Evolutionary conservation across 2,329 filamentous ascomycete genomes (phyloP).

Genomic region (Karstenula rhodostoma): DNA sequence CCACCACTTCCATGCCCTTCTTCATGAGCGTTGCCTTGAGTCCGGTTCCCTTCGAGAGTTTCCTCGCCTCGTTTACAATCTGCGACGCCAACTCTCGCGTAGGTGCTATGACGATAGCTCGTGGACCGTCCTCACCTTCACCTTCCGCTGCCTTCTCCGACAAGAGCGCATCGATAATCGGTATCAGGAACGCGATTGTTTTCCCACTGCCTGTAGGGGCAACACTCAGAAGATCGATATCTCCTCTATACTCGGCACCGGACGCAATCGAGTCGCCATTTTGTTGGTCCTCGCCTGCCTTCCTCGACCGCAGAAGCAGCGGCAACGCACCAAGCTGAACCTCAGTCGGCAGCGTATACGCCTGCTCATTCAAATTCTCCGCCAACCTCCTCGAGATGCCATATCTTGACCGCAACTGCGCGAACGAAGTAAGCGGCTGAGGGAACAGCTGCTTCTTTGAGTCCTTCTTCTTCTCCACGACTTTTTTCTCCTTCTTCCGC

Average conservation of each 20-base stretch:
- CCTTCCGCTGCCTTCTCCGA: slow-evolving; percentile 32
- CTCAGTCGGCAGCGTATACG: slow-evolving; percentile 88
- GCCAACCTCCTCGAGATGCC: slow-evolving; percentile 76
- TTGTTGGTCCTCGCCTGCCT: slow-evolving; percentile 7
- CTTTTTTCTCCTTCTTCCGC: slow-evolving; percentile 49
- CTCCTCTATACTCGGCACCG: slow-evolving; percentile 37
- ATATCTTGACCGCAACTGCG: slow-evolving; percentile 74
- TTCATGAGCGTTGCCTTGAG: slow-evolving; percentile 82
- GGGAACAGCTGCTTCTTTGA: slow-evolving; percentile 73
- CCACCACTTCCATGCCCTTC: slow-evolving; percentile 77
- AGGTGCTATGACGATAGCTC: slow-evolving; percentile 58
- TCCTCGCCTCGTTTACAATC: slow-evolving; percentile 76
- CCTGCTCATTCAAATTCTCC: slow-evolving; percentile 83
- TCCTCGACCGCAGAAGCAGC: slow-evolving; percentile 68
- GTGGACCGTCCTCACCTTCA: slow-evolving; percentile 33
- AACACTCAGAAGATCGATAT: slow-evolving; percentile 82
- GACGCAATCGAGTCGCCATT: slow-evolving; percentile 45
- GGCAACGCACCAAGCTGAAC: slow-evolving; percentile 90
- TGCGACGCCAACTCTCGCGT: slow-evolving; percentile 61
- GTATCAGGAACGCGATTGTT: slow-evolving; percentile 91
- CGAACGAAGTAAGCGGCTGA: slow-evolving; percentile 80
- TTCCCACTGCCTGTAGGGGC: slow-evolving; percentile 97
- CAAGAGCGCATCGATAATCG: slow-evolving; percentile 78
- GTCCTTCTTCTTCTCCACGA: slow-evolving; percentile 56
- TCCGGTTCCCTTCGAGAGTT: slow-evolving; percentile 78